Evolutionary conservation across 2,329 filamentous ascomycete genomes (phyloP), one percentile per base, ranked within the genome.

Genomic region (Cyphellophora attinorum): DNA sequence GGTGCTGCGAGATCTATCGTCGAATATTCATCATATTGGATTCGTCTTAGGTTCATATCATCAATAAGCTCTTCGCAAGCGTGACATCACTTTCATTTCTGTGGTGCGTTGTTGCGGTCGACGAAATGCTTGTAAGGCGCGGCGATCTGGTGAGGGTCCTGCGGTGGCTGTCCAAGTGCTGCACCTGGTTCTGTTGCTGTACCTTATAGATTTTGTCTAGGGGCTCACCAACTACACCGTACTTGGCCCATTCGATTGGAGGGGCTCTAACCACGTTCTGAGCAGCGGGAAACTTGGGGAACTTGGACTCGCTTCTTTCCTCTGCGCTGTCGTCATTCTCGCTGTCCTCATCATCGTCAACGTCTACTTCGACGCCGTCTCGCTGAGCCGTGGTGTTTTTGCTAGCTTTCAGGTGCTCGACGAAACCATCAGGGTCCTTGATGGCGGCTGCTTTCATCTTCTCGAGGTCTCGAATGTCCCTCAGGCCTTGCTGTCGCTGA

Each of bases 181-280:
- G n/a, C n/a, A n/a, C 54, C 2, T 85, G 86, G 35, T 74, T 71
- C 31, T 65, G 61, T 34, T 78, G 62, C 60, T 95, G 86, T 52
- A 93, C 83, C 33, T 76, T 72, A 55, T 95, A 88, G 44, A 95
- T 66, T 54, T 78, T 82, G 57, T 95, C 85, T 21, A 95, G 67
- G 2, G 84, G 76, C 40, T 84, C 80, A 31, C 85, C 88, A 3
- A 91, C 77, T n/a, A 95, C 70, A 48, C 85, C 84, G 57, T 96
- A 96, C 54, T 94, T 88, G 10, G 79, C 76, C 89, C 89, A 96
- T 63, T 95, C 94, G 52, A 96, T 79, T 6, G 85, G 81, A 6
- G 89, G 89, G 61, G 80, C 85, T 27, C 88, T 78, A 16, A 93
- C 79, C 1, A 96, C 66, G 47, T 82, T 82, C 57, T 95, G 89